Conservation (phyloP, 768 basidiomycete species). For the Kwoniella pini region DNA sequence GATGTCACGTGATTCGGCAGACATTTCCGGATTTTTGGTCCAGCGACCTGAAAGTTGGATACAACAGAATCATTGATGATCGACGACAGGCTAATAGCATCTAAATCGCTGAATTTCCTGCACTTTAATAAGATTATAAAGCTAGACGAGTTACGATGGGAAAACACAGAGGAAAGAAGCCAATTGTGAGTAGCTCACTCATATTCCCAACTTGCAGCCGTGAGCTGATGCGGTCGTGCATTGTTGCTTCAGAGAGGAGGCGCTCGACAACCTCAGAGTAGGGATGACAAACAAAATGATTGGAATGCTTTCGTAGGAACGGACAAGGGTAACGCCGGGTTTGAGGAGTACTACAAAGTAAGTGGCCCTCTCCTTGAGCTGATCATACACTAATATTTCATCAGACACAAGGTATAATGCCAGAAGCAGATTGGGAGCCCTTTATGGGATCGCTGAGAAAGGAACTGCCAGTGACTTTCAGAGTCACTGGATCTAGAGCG, state of each 20-base stretch:
- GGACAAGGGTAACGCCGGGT: constrained; percentile 52
- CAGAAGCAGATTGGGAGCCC: constrained; percentile 71
- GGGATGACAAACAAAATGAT: constrained; percentile 20
- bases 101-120: too few relatives aligned
- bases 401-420: constrained; percentile 68
- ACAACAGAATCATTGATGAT: background rate
- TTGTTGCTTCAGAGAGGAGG: constrained; percentile 21
- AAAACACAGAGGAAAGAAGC: constrained; percentile 19
- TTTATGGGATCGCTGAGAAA: constrained; percentile 68
- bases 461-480: constrained; percentile 89
- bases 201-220: too few relatives aligned
- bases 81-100: background rate
- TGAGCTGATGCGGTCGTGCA: too few relatives aligned
- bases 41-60: background rate
- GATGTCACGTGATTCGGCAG: constrained; percentile 1
- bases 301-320: constrained; percentile 24
- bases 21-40: background rate
- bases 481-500: constrained; percentile 86
- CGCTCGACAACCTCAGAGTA: constrained; percentile 1
- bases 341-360: constrained; percentile 59
- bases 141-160: constrained; percentile 7
- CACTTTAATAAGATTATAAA: too few relatives aligned
- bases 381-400: background rate
- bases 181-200: constrained; percentile 7
- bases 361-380: constrained; percentile 10